A percentile compares a stretch with the other conserved stretches of the same genome.
Conservation (phyloP, 371 early-diverging fungal species). For the Rozella allomycis region DNA sequence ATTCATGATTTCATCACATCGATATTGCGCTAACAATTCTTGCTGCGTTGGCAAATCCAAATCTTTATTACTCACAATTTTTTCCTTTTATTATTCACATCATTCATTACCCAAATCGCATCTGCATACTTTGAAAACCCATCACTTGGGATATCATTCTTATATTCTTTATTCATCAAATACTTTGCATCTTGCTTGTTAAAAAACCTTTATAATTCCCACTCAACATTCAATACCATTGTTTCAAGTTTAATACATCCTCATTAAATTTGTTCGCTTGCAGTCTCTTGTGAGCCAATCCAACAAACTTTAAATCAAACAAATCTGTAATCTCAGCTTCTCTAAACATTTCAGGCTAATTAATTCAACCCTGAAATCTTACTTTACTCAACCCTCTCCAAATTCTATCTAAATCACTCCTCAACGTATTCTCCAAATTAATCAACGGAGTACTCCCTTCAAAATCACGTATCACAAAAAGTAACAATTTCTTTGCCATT, state of each 20-base stretch:
- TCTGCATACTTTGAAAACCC: constrained; percentile 75
- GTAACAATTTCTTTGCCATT: constrained; percentile 52
- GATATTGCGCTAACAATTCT: constrained; percentile 85
- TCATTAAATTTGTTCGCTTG: constrained; percentile 60
- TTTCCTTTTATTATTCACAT: constrained; percentile 6
- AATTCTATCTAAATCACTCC: constrained; percentile 59
- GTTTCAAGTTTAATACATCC: constrained; percentile 39
- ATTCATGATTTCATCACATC: constrained; percentile 90
- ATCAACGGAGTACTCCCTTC: constrained; percentile 65
- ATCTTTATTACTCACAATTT: constrained; percentile 76
- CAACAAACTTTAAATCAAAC: constrained; percentile 77
- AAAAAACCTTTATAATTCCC: constrained; percentile 29
- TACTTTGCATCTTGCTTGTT: constrained; percentile 40
- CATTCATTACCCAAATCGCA: constrained; percentile 48
- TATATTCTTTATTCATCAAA: constrained; percentile 65
- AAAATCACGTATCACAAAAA: constrained; percentile 90
- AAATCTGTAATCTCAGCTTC: constrained; percentile 43
- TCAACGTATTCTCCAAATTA: constrained; percentile 52
- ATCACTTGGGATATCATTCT: constrained; percentile 82
- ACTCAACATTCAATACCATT: constrained; percentile 18
- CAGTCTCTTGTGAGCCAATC: constrained; percentile 74
- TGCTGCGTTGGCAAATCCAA: constrained; percentile 93
- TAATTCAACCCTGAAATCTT: constrained; percentile 19
- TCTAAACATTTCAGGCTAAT: constrained; percentile 48
- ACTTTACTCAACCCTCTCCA: constrained; percentile 72